Base-by-base conservation (phyloP, 257 asterid species). In the Nicotiana benthamiana region DNA sequence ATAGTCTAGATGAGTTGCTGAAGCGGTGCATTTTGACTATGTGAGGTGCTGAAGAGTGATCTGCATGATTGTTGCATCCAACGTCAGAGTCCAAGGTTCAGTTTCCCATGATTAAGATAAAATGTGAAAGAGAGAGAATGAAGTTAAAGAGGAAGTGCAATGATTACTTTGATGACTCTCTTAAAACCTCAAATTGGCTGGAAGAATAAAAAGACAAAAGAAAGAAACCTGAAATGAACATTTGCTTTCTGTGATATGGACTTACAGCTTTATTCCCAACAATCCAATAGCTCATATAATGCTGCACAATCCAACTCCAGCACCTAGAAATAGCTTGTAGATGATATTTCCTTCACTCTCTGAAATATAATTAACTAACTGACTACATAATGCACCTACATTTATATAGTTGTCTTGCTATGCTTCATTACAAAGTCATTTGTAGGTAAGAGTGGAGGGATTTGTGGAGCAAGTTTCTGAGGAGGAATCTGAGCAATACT, bases 391-490 rank as follows among this genome's bases (percentile, higher is more conserved):
- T 48, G 78, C 61, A 72, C 13, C 48, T 72, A 48, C 16, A 3
- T 13, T 15, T 72, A 72, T 59, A 72, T 46, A 46, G 24, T 72
- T 72, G 15, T 72, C 78, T 46, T 72, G 1, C 15, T 72, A 32
- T 22, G 22, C 61, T 46, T 72, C 60, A 48, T 3, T 72, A 72
- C 43, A 2, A 6, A 80, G 76, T 85, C 80, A 51, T 84, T 56
- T 80, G 81, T 85, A 92, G 97, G 93, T 93, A 80, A 90, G 97
- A 86, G 84, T 93, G 65, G 97, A 93, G 86, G 97, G 97, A 72
- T 78, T 90, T 6, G 97, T 90, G 75, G 86, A 88, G 66, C 91
- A 88, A 86, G 91, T 92, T 27, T 86, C 93, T 24, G 93, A 90
- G 46, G 95, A 92, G 87, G 97, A 92, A 86, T 88, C 97, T 82